Percentiles rank a stretch among this genome's conserved stretches.
These are phyloP conservation scores for Malus sylvestris DNA, from an alignment of 306 rosid species.

Conservation along the genomic window DNA sequence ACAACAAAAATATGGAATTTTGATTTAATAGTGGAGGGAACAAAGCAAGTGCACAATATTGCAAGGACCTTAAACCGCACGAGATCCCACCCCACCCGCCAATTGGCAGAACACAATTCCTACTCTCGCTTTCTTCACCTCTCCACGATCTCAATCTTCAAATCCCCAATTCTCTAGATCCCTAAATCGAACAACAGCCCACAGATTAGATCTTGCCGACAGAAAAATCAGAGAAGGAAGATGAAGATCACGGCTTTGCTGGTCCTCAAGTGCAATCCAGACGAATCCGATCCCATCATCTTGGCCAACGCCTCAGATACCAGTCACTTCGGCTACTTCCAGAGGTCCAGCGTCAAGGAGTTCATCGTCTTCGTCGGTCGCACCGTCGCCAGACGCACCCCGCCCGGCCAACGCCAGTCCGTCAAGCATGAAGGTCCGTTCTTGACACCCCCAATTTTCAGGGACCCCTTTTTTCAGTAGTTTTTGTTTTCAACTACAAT, in stretches of 20 bases:
- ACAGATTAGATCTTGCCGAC: not conserved
- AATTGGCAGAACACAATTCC: not conserved
- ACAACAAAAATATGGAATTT: too few species aligned
- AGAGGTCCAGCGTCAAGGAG: conserved; percentile 83
- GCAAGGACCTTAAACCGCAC: not conserved
- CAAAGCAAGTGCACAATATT: not conserved
- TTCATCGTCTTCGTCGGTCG: conserved; percentile 89
- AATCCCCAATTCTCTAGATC: not conserved
- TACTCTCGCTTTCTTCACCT: not conserved
- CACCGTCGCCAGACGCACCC: conserved; percentile 89
- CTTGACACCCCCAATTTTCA: not conserved
- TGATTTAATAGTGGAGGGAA: not conserved
- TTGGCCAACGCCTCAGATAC: conserved; percentile 68
- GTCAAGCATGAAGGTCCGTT: conserved; percentile 86
- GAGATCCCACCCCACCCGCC: not conserved
- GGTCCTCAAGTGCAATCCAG: conserved; percentile 82
- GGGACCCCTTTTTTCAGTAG: not conserved
- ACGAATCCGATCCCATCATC: conserved; percentile 78
- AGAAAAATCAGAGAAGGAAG: not conserved
- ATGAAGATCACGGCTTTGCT: conserved; percentile 93
- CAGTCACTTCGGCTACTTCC: conserved; percentile 82
- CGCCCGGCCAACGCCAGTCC: conserved; percentile 84
- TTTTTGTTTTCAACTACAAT: not conserved
- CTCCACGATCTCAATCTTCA: not conserved
- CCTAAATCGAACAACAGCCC: not conserved